phyloP scores from a whole-genome alignment of 495 filamentous ascomycete genomes.

The Hypoxylon rickii region DNA sequence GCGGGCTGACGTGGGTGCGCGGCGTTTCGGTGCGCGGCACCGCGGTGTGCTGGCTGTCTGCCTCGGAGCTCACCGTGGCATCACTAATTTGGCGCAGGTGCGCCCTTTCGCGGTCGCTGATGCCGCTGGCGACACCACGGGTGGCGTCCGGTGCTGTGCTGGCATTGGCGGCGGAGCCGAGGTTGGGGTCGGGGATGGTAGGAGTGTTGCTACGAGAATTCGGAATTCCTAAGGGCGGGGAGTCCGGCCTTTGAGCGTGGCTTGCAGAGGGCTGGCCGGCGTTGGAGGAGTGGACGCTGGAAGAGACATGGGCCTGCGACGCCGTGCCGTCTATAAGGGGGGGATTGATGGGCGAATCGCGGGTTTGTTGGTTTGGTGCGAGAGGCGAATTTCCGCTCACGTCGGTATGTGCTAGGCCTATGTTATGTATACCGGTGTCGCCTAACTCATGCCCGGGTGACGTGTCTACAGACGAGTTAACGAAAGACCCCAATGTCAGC shows the following conservation, averaged over 20 bases:
- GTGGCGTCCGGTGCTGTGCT: slow-evolving; percentile 26
- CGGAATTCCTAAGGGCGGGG: slow-evolving; percentile 32
- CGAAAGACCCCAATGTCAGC: too few species aligned
- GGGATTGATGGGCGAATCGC: slow-evolving; percentile 8
- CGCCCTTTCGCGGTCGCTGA: slow-evolving; percentile 47
- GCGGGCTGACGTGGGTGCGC: background rate
- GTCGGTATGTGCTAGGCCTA: slow-evolving; percentile 32
- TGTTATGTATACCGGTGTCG: slow-evolving; percentile 22
- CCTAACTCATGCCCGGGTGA: slow-evolving; percentile 42
- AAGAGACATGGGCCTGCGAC: slow-evolving; percentile 17
- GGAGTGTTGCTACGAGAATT: background rate
- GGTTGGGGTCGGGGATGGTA: slow-evolving; percentile 7
- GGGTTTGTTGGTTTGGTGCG: slow-evolving; percentile 17
- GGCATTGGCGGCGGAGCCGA: slow-evolving; percentile 23
- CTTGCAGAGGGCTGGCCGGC: background rate
- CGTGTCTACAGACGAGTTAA: slow-evolving; percentile 43
- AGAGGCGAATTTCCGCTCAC: slow-evolving; percentile 37
- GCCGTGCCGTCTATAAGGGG: slow-evolving; percentile 2
- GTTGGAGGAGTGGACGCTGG: slow-evolving; percentile 18
- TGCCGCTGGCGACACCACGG: slow-evolving; percentile 46
- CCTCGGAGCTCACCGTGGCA: slow-evolving; percentile 45
- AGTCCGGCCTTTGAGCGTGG: slow-evolving; percentile 34
- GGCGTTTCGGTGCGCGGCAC: background rate
- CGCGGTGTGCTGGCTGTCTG: background rate
- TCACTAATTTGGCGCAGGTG: slow-evolving; percentile 55